Evolutionary conservation across 345 rosid genomes (phyloP).

Genomic region (Aurinia saxatilis): DNA sequence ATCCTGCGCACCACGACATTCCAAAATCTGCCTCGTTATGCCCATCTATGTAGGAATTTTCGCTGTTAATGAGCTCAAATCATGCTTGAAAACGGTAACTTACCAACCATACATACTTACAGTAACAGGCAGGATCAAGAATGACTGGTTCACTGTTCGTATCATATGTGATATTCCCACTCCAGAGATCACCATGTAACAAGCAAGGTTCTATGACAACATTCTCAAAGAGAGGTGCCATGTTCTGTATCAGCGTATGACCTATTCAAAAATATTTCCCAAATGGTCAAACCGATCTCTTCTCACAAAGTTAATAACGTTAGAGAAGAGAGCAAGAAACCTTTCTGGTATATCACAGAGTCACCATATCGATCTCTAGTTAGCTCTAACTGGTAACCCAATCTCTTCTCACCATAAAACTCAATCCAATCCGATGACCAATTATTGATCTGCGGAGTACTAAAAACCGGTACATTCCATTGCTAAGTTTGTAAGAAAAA

Average conservation of each 20-base stretch:
- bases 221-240: constrained; percentile 69
- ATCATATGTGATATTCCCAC: constrained; percentile 84
- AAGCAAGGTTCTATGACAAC: constrained; percentile 66
- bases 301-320: not conserved
- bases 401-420: constrained; percentile 77
- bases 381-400: constrained; percentile 82
- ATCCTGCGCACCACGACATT: constrained; percentile 97
- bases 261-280: constrained; percentile 37
- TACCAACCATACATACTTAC: constrained; percentile 31
- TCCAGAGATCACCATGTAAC: constrained; percentile 97
- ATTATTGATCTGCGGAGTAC: constrained; percentile 83
- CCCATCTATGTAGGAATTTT: constrained; percentile 45
- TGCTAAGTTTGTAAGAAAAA: not conserved
- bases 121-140: constrained; percentile 96
- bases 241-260: constrained; percentile 56
- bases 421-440: constrained; percentile 88
- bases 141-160: constrained; percentile 76
- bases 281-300: not conserved
- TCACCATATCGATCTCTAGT: constrained; percentile 64
- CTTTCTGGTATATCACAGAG: constrained; percentile 66
- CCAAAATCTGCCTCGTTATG: constrained; percentile 95
- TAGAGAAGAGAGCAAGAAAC: constrained; percentile 28
- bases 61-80: not conserved
- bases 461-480: not conserved
- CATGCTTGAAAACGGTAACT: not conserved